phyloP scores from a whole-genome alignment of 2,329 filamentous ascomycete genomes.

The Aureobasidium uvarum region DNA sequence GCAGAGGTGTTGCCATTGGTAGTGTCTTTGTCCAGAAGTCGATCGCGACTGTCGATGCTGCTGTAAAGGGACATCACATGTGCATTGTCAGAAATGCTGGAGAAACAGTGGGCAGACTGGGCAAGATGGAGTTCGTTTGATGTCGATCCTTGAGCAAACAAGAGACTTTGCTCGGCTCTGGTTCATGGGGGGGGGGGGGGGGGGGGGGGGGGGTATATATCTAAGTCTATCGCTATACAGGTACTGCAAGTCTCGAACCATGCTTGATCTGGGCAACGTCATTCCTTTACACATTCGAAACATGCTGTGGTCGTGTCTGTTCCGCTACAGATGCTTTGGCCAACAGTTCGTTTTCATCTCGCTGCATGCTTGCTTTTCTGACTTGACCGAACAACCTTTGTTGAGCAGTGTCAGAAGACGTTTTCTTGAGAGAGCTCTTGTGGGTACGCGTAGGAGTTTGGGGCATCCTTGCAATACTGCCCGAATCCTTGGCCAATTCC shows the following conservation, averaged over 20 bases:
- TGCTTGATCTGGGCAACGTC: background rate
- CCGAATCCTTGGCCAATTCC: slow-evolving; percentile 54
- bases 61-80: slow-evolving; percentile 49
- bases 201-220: background rate
- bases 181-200: no score
- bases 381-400: slow-evolving; percentile 12
- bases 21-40: slow-evolving; percentile 55
- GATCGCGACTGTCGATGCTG: background rate
- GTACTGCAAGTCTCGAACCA: background rate
- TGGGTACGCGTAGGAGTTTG: slow-evolving; percentile 17
- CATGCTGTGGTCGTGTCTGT: background rate
- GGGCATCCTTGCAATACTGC: background rate
- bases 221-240: slow-evolving; percentile 11
- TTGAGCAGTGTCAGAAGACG: background rate
- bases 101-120: slow-evolving; percentile 74
- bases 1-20: slow-evolving; percentile 72
- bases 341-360: background rate
- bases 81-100: slow-evolving; percentile 84
- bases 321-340: background rate
- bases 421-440: background rate
- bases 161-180: background rate
- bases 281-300: background rate
- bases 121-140: slow-evolving; percentile 66
- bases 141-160: background rate
- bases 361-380: slow-evolving; percentile 3